Conservation (phyloP, 208 protist species). For the Leishmania guyanensis region DNA sequence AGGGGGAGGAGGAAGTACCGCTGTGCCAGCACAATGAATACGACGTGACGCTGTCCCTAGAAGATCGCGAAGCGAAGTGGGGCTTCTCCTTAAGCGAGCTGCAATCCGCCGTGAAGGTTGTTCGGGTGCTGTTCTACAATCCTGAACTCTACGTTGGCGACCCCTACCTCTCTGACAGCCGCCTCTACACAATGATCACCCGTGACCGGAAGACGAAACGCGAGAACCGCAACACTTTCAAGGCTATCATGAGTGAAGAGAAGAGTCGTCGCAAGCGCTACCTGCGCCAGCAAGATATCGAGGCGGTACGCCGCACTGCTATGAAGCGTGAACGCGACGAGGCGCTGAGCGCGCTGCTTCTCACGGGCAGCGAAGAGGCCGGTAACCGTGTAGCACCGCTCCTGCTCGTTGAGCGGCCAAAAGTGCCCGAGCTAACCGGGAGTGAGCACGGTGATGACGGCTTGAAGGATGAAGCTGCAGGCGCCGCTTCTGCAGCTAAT, state of each 20-base stretch:
- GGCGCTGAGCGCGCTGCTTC: constrained; percentile 64
- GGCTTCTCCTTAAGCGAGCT: constrained; percentile 86
- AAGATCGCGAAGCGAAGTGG: constrained; percentile 75
- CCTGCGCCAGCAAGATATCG: constrained; percentile 69
- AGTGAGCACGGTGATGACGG: neutral
- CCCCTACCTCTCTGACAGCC: constrained; percentile 77
- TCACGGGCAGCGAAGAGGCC: constrained; percentile 19
- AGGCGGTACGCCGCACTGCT: constrained; percentile 64
- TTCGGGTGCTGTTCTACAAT: constrained; percentile 74
- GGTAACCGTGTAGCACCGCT: constrained; percentile 6
- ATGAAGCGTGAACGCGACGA: constrained; percentile 91
- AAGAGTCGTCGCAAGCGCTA: constrained; percentile 74
- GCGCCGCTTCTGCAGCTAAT: neutral
- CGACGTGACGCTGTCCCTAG: constrained; percentile 46
- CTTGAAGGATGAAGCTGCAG: neutral
- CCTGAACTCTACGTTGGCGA: constrained; percentile 85
- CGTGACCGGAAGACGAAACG: constrained; percentile 82
- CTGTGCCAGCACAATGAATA: constrained; percentile 35
- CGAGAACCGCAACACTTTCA: constrained; percentile 75
- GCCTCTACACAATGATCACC: constrained; percentile 92
- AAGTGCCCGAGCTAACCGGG: neutral
- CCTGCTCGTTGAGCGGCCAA: constrained; percentile 4
- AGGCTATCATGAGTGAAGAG: constrained; percentile 83
- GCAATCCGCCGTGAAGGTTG: constrained; percentile 70
- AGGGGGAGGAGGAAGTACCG: constrained; percentile 25